Conservation (phyloP, 768 basidiomycete species). For the Auricularia heimuer region DNA sequence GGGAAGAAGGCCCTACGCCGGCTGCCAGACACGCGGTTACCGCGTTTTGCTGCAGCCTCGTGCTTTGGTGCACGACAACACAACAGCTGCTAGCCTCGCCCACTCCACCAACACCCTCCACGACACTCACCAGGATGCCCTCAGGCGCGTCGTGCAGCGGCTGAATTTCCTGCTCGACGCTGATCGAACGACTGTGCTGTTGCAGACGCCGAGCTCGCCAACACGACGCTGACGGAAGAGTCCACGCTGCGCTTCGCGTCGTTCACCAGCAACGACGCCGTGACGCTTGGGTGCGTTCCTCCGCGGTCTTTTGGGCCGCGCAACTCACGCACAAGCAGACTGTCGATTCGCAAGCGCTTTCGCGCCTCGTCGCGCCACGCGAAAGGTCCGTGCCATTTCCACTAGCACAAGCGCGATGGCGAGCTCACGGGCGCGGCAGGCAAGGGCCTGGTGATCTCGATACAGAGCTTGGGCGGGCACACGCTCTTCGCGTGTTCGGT, state of each 20-base stretch:
- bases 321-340: constrained; percentile 23
- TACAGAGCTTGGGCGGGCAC: constrained; percentile 72
- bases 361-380: constrained; percentile 57
- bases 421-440: constrained; percentile 6
- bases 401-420: background rate
- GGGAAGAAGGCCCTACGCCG: too few species aligned
- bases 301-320: background rate
- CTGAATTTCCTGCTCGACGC: background rate
- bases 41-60: background rate
- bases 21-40: background rate
- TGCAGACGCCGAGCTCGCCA: constrained; percentile 58
- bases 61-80: background rate
- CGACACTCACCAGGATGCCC: background rate
- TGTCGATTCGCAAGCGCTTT: constrained; percentile 78
- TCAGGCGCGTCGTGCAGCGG: background rate
- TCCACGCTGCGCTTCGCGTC: constrained; percentile 57
- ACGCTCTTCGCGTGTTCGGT: constrained; percentile 76
- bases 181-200: background rate
- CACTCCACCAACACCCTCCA: background rate
- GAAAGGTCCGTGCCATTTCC: constrained; percentile 38
- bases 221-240: constrained; percentile 63
- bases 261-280: constrained; percentile 69
- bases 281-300: constrained; percentile 38
- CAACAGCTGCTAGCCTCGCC: background rate
- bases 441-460: constrained; percentile 71